Base-by-base conservation (phyloP, 106 monocot species). In the Acorus gramineus region DNA sequence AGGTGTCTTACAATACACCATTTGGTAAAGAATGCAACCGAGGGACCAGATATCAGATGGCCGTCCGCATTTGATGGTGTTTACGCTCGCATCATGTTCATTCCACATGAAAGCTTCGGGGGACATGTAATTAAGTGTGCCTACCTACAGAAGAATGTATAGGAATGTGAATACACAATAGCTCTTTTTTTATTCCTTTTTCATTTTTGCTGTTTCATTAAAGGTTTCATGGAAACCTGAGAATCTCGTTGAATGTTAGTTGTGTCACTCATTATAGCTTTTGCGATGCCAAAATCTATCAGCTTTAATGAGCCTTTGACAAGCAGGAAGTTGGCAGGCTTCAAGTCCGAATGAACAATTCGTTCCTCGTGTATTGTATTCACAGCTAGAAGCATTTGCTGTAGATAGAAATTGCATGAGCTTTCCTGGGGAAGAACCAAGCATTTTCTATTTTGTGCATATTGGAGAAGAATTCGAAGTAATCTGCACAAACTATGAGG, bases 311-410 rank as follows among this genome's bases (percentile, higher is more conserved):
- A 79, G 43, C 96, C 96, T 77, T 74, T 80, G 4, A 92, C 96
- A 9, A 98, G 76, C 46, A 98, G 65, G 55, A 98, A 98, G 52
- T 98, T 98, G 57, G 96, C 96, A 68, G 91, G 96, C 67, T 98
- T 98, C 79, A 98, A 56, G 73, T 98, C 96, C 9, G 96, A 98
- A 69, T 98, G 96, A 42, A 99, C 98, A 69, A 92, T 92, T 10
- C 92, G 83, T 76, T 92, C 92, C 70, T 99, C 98, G 47, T 99
- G 98, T 56, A 99, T 99, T 42, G 89, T 99, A 72, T 89, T 89
- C 8, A 99, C 98, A 43, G 98, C 98, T 79, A 92, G 85, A 65
- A 98, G 91, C 92, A 98, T 98, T 98, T 98, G 91, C 91, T 98
- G 81, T 63, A 78, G 3, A 11, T 28, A 28, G 28, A 28, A 28